phyloP scores from a whole-genome alignment of 306 rosid genomes.

The Prosopis cineraria region DNA sequence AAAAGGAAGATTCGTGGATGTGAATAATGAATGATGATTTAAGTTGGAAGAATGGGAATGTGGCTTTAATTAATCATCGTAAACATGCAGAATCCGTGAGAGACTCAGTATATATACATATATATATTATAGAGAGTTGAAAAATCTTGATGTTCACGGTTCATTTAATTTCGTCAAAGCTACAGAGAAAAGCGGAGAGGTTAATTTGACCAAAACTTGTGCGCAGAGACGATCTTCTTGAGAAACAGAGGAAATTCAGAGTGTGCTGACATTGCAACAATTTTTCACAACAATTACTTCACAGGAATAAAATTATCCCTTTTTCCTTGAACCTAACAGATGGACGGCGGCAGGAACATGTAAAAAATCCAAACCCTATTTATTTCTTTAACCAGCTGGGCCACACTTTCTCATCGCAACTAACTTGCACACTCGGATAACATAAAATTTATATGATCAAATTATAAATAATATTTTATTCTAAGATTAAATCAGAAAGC shows the following conservation, averaged over 20 bases:
- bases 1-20: background rate
- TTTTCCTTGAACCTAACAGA: background rate
- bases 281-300: background rate
- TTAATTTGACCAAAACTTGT: background rate
- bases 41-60: background rate
- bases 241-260: constrained; percentile 5
- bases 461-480: background rate
- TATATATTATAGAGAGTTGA: background rate
- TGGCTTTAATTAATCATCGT: background rate
- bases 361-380: background rate
- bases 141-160: constrained; percentile 2
- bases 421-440: background rate
- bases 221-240: background rate
- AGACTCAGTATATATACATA: no score
- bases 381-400: background rate
- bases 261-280: background rate
- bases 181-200: background rate
- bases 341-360: background rate
- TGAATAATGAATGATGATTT: constrained; percentile 28
- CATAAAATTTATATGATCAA: background rate
- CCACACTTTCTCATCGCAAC: background rate
- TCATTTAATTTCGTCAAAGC: constrained; percentile 29
- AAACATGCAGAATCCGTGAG: constrained; percentile 13
- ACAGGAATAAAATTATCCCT: background rate
- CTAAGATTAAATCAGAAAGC: background rate